Conservation (phyloP, 78 protist species). For the slime mould (Dictyostelium discoideum) region dicty_2.7 NC_007089.4:2117501-2118000, state of each 20-base stretch:
- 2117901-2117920: conserved; percentile 76
- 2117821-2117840: conserved; percentile 84
- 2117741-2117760: conserved; percentile 82
- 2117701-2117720: conserved; percentile 84
- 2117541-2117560: conserved; percentile 8
- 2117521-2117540: background rate
- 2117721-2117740: conserved; percentile 74
- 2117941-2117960: conserved; percentile 82
- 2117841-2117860: conserved; percentile 78
- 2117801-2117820: conserved; percentile 72
- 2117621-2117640: conserved; percentile 61
- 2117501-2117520: background rate
- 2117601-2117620: conserved; percentile 42
- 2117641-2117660: conserved; percentile 35
- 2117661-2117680: conserved; percentile 81
- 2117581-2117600: conserved; percentile 66
- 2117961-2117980: conserved; percentile 70
- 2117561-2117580: conserved; percentile 34
- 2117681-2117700: conserved; percentile 26
- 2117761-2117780: conserved; percentile 32
- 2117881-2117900: conserved; percentile 60
- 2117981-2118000: conserved; percentile 67
- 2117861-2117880: conserved; percentile 76
- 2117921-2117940: conserved; percentile 82
- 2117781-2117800: conserved; percentile 25